These are phyloP conservation scores for Chytridiales sp. DNA, from an alignment of 371 early-diverging fungal species.

Conservation along the genomic window DNA sequence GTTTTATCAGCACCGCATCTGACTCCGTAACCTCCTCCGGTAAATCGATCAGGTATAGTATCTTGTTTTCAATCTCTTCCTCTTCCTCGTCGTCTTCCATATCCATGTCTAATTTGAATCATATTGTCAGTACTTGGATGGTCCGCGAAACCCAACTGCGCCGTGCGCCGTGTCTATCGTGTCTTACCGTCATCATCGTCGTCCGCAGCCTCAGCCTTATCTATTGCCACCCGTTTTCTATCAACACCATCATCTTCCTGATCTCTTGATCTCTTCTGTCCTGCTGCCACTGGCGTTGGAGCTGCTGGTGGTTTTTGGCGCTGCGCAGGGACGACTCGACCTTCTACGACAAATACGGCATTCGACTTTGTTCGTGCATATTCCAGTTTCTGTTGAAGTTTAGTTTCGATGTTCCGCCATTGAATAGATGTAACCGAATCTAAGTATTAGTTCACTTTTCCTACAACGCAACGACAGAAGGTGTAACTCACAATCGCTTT, in stretches of 20 bases:
- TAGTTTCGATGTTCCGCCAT: too few relatives aligned
- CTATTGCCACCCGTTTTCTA: constrained; percentile 8
- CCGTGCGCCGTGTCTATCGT: too few relatives aligned
- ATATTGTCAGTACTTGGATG: too few relatives aligned
- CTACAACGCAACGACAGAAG: constrained; percentile 10
- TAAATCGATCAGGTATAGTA: constrained; percentile 37
- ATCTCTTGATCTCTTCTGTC: constrained; percentile 13
- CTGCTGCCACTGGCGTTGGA: constrained; percentile 2
- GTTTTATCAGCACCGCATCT: constrained; percentile 29
- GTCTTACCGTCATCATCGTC: constrained; percentile 35
- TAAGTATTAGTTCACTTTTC: background rate
- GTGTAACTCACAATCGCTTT: constrained; percentile 71
- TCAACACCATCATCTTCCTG: constrained; percentile 23
- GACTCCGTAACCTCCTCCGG: constrained; percentile 28
- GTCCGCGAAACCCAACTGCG: too few relatives aligned
- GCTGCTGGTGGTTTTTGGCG: background rate
- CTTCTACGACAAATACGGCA: constrained; percentile 70
- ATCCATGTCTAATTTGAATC: constrained; percentile 23
- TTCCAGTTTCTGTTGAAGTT: constrained; percentile 65
- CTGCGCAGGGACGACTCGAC: constrained; percentile 34
- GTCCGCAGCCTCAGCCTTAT: constrained; percentile 15
- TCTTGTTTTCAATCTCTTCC: constrained; percentile 25
- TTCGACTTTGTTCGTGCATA: constrained; percentile 82
- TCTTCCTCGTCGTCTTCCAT: constrained; percentile 24
- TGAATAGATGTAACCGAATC: background rate